These are phyloP conservation scores for Penstemon davidsonii DNA, from an alignment of 257 asterid species.

Conservation along the genomic window DNA sequence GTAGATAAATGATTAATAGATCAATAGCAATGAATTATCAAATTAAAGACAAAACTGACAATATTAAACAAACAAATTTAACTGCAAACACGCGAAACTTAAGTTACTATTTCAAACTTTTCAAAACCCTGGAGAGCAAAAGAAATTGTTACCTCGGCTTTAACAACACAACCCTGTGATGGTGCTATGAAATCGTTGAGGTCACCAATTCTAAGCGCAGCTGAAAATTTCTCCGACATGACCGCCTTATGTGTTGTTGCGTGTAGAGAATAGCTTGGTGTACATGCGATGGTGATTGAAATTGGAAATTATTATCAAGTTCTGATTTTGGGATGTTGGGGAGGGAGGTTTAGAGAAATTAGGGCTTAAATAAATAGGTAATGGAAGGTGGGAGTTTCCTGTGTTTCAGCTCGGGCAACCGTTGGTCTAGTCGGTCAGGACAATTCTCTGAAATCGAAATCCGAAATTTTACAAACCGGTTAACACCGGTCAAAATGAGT, in stretches of 20 bases:
- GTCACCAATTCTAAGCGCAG: conserved; percentile 90
- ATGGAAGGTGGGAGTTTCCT: conserved; percentile 22
- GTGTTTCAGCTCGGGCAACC: not conserved
- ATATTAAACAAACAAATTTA: not conserved
- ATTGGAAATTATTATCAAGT: not conserved
- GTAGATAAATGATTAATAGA: not conserved
- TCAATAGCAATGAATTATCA: not conserved
- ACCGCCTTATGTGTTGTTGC: not conserved
- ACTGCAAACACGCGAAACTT: not conserved
- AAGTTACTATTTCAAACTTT: not conserved
- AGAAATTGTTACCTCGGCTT: conserved; percentile 54
- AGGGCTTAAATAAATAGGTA: conserved; percentile 26
- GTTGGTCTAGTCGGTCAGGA: no score
- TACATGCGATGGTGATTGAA: not conserved
- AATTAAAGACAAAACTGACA: not conserved
- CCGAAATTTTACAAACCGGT: no score
- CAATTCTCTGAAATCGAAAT: no score
- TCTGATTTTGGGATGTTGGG: not conserved
- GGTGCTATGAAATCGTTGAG: conserved; percentile 97
- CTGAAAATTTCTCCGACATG: conserved; percentile 92
- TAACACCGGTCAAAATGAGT: not conserved
- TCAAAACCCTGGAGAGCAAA: conserved; percentile 14
- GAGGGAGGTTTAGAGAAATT: conserved; percentile 11
- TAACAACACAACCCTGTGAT: conserved; percentile 90
- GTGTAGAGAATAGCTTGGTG: not conserved